phyloP scores from a whole-genome alignment of 1,139 yeast species.

The Pichia sp. region DNA sequence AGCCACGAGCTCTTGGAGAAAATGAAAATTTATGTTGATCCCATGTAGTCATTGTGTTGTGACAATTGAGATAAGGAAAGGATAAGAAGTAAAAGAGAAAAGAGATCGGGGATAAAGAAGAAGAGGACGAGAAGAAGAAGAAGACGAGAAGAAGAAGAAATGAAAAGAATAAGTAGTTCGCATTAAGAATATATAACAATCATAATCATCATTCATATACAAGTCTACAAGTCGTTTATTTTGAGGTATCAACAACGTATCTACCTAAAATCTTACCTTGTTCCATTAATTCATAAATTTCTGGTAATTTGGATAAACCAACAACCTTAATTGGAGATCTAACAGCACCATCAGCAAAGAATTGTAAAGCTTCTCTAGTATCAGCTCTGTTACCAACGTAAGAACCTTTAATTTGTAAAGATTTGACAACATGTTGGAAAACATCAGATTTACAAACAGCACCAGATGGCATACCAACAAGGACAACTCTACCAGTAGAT shows the following conservation, averaged over 20 bases:
- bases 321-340: conserved; percentile 62
- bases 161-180: background rate
- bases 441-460: conserved; percentile 59
- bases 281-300: conserved; percentile 61
- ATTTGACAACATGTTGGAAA: conserved; percentile 59
- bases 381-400: conserved; percentile 81
- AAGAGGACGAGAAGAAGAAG: background rate
- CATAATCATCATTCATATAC: too few relatives aligned
- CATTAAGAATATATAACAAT: background rate
- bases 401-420: conserved; percentile 63
- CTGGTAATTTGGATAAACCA: conserved; percentile 54
- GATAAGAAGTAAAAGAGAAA: background rate
- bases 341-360: conserved; percentile 64
- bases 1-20: conserved; percentile 56
- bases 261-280: conserved; percentile 70
- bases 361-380: conserved; percentile 70
- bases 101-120: background rate
- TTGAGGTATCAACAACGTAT: conserved; percentile 54
- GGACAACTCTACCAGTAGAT: conserved; percentile 69
- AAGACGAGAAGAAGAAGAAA: background rate
- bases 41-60: conserved; percentile 33
- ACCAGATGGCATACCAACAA: conserved; percentile 75
- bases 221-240: too few relatives aligned
- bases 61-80: background rate
- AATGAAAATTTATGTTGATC: conserved; percentile 53